These are phyloP conservation scores for Diacronema lutheri DNA, from an alignment of 78 protist species.

Conservation along the genomic window DNA sequence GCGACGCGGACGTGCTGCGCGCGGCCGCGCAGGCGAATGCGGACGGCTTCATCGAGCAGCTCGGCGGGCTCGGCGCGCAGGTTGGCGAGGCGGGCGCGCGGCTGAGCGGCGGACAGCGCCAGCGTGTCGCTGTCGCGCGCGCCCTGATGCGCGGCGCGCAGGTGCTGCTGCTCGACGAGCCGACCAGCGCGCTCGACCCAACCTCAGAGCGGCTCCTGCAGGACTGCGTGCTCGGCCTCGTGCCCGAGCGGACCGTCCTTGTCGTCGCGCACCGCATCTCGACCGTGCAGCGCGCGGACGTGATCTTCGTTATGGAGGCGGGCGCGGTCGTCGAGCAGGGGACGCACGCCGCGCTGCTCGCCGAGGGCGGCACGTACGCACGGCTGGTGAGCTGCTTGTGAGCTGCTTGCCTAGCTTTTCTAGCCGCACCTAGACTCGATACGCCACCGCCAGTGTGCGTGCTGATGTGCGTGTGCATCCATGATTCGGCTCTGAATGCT, in stretches of 20 bases:
- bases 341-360: conserved; percentile 1
- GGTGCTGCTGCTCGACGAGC: conserved; percentile 87
- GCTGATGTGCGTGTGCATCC: no score
- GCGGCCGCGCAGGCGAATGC: conserved; percentile 85
- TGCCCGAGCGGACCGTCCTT: conserved; percentile 70
- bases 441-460: no score
- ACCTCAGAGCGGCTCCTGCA: conserved; percentile 71
- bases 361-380: not conserved
- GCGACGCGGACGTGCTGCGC: conserved; percentile 36
- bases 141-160: conserved; percentile 77
- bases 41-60: conserved; percentile 53
- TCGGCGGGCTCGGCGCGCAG: not conserved
- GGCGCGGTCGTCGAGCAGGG: conserved; percentile 77
- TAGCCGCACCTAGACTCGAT: no score
- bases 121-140: not conserved
- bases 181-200: conserved; percentile 80
- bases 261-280: conserved; percentile 85
- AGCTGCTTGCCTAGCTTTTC: no score
- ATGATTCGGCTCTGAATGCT: no score
- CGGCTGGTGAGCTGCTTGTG: no score
- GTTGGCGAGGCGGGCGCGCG: not conserved
- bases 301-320: conserved; percentile 48
- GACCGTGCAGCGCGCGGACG: conserved; percentile 69
- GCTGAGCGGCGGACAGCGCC: conserved; percentile 37
- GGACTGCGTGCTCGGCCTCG: conserved; percentile 68